Evolutionary conservation across 257 asterid species (phyloP), one percentile per base, ranked within the genome.

Genomic region (Solanum bulbocastanum): DNA sequence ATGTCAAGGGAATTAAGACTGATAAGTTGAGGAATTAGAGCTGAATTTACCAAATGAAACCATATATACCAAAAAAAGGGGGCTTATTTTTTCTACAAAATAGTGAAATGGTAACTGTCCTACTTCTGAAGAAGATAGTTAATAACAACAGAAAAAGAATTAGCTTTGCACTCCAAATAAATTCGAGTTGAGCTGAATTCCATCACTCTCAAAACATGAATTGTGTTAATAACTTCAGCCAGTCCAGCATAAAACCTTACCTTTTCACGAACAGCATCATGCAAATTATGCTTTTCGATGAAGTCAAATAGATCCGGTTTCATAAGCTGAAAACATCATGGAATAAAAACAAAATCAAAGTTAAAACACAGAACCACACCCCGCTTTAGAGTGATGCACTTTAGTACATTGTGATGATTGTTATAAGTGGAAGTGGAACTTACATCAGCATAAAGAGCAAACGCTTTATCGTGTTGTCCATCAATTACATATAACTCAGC

Each of bases 391-490:
- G 36, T 33, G 13, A 42, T 44, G n/a, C 46, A 56, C 10, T 58
- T 66, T 74, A 69, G 84, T 36, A 39, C 81, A 4, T 89, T 95
- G 10, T 62, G 62, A 23, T 18, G 3, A 96, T 95, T 91, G 92
- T 93, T 95, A 92, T 93, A 79, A 95, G 95, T 98, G 95, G 83
- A 83, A 94, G 95, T 98, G 95, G 83, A 87, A 95, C 98, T 93
- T 92, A 96, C 99, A 92, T 98, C 99, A 88, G 99, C 99, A 93
- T 96, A 95, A 79, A 94, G 89, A 89, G 93, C 90, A 92, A 96
- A 96, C 69, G 98, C 99, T 92, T 94, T 96, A 93, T 95, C 98
- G 87, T 96, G 91, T 83, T 96, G 98, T 72, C 97, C 98, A 68
- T 96, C 96, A 90, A 93, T 93, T 32, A 94, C 94, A 87, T 96